phyloP scores from a whole-genome alignment of 2,329 filamentous ascomycete genomes.

The Fusarium azukiicola region DNA sequence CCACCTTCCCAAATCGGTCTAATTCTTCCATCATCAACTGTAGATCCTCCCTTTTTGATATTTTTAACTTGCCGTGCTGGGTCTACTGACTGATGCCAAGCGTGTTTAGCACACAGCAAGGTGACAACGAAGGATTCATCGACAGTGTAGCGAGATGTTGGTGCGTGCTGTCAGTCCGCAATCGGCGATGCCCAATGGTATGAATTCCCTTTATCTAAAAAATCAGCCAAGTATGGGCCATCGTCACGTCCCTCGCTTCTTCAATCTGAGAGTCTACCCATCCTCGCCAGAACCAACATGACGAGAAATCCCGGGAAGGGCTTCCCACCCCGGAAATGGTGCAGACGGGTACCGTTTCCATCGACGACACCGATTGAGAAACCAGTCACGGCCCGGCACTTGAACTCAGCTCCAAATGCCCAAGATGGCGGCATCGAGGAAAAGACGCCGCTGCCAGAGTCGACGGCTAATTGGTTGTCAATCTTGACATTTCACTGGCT shows the following conservation, averaged over 20 bases:
- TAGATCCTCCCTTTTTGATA: too few species aligned
- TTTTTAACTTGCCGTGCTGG: too few species aligned
- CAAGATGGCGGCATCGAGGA: background rate
- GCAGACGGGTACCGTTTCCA: constrained; percentile 56
- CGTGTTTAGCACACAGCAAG: too few species aligned
- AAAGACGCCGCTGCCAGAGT: constrained; percentile 21
- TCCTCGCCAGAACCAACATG: constrained; percentile 40
- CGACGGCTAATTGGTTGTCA: constrained; percentile 33
- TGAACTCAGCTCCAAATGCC: background rate
- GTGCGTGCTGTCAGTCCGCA: background rate
- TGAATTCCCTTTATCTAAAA: background rate
- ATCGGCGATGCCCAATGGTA: background rate
- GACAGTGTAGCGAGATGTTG: too few species aligned
- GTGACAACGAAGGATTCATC: too few species aligned
- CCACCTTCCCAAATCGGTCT: too few species aligned
- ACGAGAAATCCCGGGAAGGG: constrained; percentile 47
- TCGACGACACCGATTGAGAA: constrained; percentile 53
- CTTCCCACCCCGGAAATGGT: constrained; percentile 58
- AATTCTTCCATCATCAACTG: too few species aligned
- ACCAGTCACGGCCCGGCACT: constrained; percentile 33
- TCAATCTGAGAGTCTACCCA: too few species aligned
- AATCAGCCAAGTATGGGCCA: background rate
- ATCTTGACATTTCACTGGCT: constrained; percentile 40
- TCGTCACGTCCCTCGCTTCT: background rate
- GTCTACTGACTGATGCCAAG: too few species aligned